Conservation (phyloP, 306 rosid genomes). For the Sphenostylis stenocarpa region DNA sequence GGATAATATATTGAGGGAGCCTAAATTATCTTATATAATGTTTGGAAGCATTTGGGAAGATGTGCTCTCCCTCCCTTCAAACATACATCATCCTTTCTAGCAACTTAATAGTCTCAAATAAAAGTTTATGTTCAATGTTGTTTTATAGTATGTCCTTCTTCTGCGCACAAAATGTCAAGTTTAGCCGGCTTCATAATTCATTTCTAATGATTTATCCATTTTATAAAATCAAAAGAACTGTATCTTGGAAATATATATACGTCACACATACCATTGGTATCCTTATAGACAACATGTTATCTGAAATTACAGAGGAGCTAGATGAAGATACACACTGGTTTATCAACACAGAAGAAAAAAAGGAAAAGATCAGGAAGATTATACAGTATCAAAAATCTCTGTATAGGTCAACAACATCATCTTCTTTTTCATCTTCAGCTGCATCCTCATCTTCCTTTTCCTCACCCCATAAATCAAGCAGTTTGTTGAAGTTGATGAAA, state of each 20-base stretch:
- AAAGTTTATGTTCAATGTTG: constrained; percentile 21
- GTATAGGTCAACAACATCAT: constrained; percentile 29
- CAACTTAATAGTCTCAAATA: constrained; percentile 1
- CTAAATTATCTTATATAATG: neutral
- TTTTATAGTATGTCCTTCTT: constrained; percentile 16
- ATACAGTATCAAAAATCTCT: constrained; percentile 62
- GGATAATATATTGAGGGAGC: neutral
- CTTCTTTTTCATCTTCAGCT: constrained; percentile 38
- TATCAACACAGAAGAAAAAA: constrained; percentile 52
- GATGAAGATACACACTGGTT: constrained; percentile 49
- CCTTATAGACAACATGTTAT: constrained; percentile 32
- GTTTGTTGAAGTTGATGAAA: constrained; percentile 72
- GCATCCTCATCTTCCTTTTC: constrained; percentile 40
- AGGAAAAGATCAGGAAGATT: constrained; percentile 53
- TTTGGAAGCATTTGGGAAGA: constrained; percentile 17
- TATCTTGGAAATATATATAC: neutral
- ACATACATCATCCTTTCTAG: constrained; percentile 41
- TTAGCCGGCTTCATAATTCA: constrained; percentile 55
- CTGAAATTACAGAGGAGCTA: constrained; percentile 59
- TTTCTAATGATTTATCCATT: constrained; percentile 30
- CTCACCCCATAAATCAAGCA: constrained; percentile 45
- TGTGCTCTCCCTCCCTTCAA: neutral
- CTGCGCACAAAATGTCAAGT: constrained; percentile 20
- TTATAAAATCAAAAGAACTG: constrained; percentile 7
- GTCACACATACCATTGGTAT: neutral